These are phyloP conservation scores for Sphagnum contortum DNA, from an alignment of 225 moss, liverwort and hornwort species.

Conservation along the genomic window DNA sequence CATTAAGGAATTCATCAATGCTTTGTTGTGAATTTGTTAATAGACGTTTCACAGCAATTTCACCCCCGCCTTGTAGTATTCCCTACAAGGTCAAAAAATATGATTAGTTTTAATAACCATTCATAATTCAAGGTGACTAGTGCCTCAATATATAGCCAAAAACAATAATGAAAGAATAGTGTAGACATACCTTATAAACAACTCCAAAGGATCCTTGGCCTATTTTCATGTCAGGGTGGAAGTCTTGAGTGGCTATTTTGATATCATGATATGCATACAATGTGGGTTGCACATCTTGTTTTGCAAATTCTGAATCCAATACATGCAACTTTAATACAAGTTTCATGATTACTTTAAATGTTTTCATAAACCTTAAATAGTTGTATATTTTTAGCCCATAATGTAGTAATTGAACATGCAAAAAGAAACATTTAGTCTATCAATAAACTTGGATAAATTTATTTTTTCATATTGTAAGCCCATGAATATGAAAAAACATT, in stretches of 20 bases:
- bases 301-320: constrained; percentile 21
- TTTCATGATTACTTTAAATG: too few relatives aligned
- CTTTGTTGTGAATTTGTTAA: constrained; percentile 22
- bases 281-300: constrained; percentile 39
- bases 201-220: constrained; percentile 37
- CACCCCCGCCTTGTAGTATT: constrained; percentile 19
- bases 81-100: constrained; percentile 10
- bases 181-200: constrained; percentile 25
- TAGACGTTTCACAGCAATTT: constrained; percentile 40
- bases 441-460: too few relatives aligned
- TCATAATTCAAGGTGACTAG: background rate
- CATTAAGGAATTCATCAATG: constrained; percentile 40
- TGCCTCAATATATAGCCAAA: background rate
- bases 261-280: constrained; percentile 26
- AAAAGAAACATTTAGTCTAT: too few relatives aligned
- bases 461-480: too few relatives aligned
- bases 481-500: too few relatives aligned
- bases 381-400: too few relatives aligned
- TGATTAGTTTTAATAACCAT: background rate
- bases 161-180: background rate
- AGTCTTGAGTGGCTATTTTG: constrained; percentile 22
- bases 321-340: too few relatives aligned
- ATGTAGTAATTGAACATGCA: too few relatives aligned
- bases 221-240: constrained; percentile 32
- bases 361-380: too few relatives aligned